Conservation (phyloP, 441 rosid species). For the Monsonia emarginata region DNA sequence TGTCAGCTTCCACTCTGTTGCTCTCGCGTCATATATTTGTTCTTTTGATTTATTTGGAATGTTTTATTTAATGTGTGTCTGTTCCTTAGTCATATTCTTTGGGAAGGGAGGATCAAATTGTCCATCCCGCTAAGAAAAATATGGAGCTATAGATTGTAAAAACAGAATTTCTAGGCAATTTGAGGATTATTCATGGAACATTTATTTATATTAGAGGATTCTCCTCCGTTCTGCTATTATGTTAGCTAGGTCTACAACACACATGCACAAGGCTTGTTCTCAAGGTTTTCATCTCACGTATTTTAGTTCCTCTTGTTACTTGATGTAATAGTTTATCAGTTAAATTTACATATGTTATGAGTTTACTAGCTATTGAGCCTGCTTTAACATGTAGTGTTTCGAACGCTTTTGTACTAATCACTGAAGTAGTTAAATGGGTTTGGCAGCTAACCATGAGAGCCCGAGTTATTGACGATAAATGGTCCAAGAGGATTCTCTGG, state of each 20-base stretch:
- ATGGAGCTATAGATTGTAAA: too few species aligned
- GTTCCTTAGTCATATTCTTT: too few species aligned
- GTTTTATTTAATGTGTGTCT: too few species aligned
- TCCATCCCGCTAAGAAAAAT: too few species aligned
- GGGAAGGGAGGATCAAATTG: too few species aligned
- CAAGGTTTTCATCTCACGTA: not conserved
- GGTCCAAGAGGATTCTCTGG: constrained; percentile 90
- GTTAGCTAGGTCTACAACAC: too few species aligned
- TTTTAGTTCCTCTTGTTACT: not conserved
- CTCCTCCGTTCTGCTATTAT: too few species aligned
- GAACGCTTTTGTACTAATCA: constrained; percentile 4
- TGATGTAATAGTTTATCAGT: not conserved
- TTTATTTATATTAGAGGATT: not conserved
- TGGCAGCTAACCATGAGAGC: constrained; percentile 43
- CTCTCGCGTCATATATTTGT: too few species aligned
- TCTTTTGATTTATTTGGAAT: too few species aligned
- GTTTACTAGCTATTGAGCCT: not conserved
- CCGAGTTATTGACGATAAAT: constrained; percentile 68
- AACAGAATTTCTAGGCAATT: too few species aligned
- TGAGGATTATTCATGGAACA: too few species aligned
- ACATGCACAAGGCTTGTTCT: not conserved
- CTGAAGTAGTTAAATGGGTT: constrained; percentile 12
- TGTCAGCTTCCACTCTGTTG: too few species aligned
- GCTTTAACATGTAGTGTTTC: not conserved
- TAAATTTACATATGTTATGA: not conserved